Conservation (phyloP, 2,329 filamentous ascomycete genomes). For the Fusarium concolor region DNA sequence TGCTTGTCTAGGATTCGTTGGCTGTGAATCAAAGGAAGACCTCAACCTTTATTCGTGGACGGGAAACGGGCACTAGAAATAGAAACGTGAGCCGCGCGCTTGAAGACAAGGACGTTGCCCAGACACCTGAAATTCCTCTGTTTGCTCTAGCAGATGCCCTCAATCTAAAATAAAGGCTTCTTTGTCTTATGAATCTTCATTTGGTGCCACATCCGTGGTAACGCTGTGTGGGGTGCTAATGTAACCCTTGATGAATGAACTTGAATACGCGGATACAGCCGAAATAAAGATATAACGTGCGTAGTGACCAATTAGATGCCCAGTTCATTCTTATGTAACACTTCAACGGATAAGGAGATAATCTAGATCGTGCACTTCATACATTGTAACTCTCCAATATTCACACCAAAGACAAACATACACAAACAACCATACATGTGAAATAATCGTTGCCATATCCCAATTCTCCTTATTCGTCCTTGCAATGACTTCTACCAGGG, state of each 20-base stretch:
- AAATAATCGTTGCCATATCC: no score
- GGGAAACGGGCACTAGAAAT: constrained; percentile 5
- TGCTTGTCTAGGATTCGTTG: constrained; percentile 28
- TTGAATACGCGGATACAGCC: no score
- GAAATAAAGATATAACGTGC: no score
- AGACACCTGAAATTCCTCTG: background rate
- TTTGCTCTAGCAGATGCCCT: background rate
- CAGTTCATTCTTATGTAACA: no score
- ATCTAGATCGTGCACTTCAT: background rate
- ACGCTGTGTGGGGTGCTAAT: background rate
- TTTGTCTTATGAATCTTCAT: background rate
- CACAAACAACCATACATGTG: no score
- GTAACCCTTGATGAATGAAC: background rate
- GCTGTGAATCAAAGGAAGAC: constrained; percentile 2
- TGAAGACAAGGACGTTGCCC: background rate
- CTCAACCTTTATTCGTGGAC: background rate
- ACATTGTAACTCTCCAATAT: no score
- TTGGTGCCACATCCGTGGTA: background rate
- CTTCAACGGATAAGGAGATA: no score
- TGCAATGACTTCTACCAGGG: no score
- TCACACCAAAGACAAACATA: no score
- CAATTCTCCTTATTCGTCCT: no score
- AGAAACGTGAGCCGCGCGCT: constrained; percentile 16
- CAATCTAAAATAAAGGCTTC: background rate
- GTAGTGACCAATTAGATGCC: no score